Evolutionary conservation across 495 filamentous ascomycete genomes (phyloP), one percentile per base, ranked within the genome.

Genomic region (Hyaloscypha variabilis): DNA sequence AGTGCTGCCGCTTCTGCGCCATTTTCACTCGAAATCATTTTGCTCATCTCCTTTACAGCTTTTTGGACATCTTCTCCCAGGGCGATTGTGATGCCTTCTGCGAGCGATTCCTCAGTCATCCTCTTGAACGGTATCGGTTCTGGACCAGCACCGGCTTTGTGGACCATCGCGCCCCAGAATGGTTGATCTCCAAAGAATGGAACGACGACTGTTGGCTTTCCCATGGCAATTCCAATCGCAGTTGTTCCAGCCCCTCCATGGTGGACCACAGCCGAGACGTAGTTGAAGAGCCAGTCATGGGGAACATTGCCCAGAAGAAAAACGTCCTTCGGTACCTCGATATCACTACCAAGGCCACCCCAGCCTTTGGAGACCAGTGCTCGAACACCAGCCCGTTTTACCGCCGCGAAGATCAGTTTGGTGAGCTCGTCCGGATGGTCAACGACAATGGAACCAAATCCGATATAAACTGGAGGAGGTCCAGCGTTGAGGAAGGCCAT

Each of bases 141-240:
- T 0, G 91, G 91, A 2, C 91, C 91, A 0, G 91, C 91, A 2
- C 89, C 88, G 14, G 90, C 86, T 46, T 74, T 80, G 3, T 87
- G 84, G 28, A 94, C 83, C 82, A 94, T 90, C 1, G 83, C 77
- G 23, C 91, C 91, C 91, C 91, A 94, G 67, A 94, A 94, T 1
- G 89, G 88, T 69, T 94, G 91, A 62, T 94, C 91, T 4, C 91
- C 91, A 71, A 95, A 94, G 77, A 95, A 95, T 0, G 91, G 91
- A 11, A 94, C 85, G 19, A 95, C 81, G 1, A 91, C 82, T 0
- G 91, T 93, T 3, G 91, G 91, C 50, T 84, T 83, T 1, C 88
- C 90, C 1, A 82, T 75, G 0, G 85, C 79, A 53, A 95, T 85
- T 3, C 91, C 91, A 3, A 86, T 87, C 0, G 91, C 91, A 13